Evolutionary conservation across 176 grass and related monocot genomes (phyloP).

Genomic region (Oryza rufipogon): DNA sequence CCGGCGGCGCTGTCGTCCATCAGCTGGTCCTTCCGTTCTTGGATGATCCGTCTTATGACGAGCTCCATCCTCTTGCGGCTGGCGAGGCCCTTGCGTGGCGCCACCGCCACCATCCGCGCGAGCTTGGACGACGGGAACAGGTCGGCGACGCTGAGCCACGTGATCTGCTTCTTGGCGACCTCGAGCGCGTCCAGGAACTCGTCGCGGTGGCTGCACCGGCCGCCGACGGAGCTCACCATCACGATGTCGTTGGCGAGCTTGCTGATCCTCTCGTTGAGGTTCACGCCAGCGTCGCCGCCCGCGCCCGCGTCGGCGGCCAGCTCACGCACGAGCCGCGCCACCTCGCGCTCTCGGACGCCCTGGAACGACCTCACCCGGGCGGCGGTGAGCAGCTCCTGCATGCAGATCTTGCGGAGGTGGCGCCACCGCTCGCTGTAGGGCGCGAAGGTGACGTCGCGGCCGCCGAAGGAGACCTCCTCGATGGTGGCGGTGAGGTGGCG

Average conservation of each 20-base stretch:
- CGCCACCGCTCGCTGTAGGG: slow-evolving; percentile 38
- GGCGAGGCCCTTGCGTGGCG: neutral
- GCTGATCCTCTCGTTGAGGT: neutral
- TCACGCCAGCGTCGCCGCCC: neutral
- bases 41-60: slow-evolving; percentile 2
- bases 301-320: neutral
- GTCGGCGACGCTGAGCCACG: neutral
- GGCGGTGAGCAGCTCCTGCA: slow-evolving; percentile 29
- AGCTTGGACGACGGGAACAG: slow-evolving; percentile 36
- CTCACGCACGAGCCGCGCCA: neutral
- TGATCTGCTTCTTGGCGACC: neutral
- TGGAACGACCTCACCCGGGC: slow-evolving; percentile 7
- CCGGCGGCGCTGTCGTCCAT: neutral
- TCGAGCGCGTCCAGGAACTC: slow-evolving; percentile 19
- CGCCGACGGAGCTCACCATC: slow-evolving; percentile 19
- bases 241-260: slow-evolving; percentile 29
- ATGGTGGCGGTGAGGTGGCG: neutral
- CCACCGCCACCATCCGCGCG: neutral
- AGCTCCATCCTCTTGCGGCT: neutral
- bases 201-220: slow-evolving; percentile 32
- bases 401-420: slow-evolving; percentile 35
- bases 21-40: neutral
- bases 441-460: slow-evolving; percentile 4
- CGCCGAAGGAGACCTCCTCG: neutral
- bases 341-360: slow-evolving; percentile 30